phyloP scores from a whole-genome alignment of 495 filamentous ascomycete species.

The Podospora didyma region DNA sequence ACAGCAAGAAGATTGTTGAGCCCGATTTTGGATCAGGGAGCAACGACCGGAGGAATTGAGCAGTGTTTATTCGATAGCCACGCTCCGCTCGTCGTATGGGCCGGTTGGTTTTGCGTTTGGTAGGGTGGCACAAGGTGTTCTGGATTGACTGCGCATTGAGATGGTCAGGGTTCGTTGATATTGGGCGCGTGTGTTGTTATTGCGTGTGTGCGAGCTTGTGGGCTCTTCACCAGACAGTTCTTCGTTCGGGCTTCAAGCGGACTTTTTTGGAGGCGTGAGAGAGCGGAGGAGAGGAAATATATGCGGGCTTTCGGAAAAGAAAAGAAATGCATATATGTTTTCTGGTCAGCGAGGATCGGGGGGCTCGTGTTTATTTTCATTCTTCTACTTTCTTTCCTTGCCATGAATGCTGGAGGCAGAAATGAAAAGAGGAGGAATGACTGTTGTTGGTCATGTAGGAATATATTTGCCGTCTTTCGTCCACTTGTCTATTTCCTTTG shows the following conservation, averaged over 20 bases:
- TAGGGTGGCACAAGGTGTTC: constrained; percentile 7
- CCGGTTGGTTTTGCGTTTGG: constrained; percentile 4
- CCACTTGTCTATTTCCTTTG: background rate
- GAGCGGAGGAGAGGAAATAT: background rate
- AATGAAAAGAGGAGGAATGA: background rate
- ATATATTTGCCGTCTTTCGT: constrained; percentile 14
- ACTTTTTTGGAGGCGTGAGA: background rate
- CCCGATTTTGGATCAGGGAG: constrained; percentile 31
- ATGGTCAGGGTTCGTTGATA: background rate
- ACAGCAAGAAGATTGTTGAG: constrained; percentile 57
- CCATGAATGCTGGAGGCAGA: background rate
- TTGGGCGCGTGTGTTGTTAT: background rate
- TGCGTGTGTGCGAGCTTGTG: too few relatives aligned
- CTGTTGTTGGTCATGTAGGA: constrained; percentile 18
- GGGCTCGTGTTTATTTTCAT: background rate
- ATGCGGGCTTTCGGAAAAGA: background rate
- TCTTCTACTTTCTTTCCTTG: background rate
- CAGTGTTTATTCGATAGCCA: background rate
- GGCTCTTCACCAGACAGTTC: too few relatives aligned
- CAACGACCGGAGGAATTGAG: constrained; percentile 14
- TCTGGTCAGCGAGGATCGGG: background rate
- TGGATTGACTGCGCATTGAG: constrained; percentile 2
- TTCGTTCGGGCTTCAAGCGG: background rate
- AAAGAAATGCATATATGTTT: background rate
- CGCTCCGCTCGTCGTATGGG: background rate